Evolutionary conservation across 169 alveolate genomes (phyloP), one percentile per base, ranked within the genome.

Genomic region (Eimeria maxima): DNA sequence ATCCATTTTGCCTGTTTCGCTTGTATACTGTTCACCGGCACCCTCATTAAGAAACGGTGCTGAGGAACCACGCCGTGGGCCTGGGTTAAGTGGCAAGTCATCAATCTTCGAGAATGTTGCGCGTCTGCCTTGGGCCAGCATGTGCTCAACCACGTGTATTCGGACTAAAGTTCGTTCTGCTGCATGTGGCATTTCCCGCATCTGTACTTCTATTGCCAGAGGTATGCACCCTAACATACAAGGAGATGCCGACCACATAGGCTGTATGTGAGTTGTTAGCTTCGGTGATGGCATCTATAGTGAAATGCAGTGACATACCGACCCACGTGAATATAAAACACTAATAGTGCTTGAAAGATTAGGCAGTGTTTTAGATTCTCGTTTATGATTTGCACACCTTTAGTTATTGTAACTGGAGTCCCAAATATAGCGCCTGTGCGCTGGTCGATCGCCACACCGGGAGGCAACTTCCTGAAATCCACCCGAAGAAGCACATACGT

Each of bases 341-440:
- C 1, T 33, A 0, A 33, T 33, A 33, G 0, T 33, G 38, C 38
- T 33, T 1, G 38, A 33, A 33, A 33, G 38, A 33, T 33, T 33
- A 33, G 38, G 38, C 1, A 33, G 38, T 33, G 38, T 33, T 33
- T 33, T 33, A 33, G 38, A 33, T 33, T 33, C 38, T 33, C 38
- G 38, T 33, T 33, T 33, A 33, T n/a, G 27, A 6, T 24, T 29
- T 47, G 71, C 73, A 14, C 4, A 86, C 93, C 93, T 86, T 38
- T 55, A 18, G 93, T 86, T 60, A 33, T n/a, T 60, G 57, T 80
- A 55, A 38, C 60, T 38, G 93, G 93, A 47, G 93, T 86, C 78
- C 93, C 93, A 60, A 86, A 86, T 86, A 86, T 86, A 60, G 93
- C 74, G 18, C 93, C 93, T 29, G 93, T 86, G 93, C 78, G 60